Conservation (phyloP, 768 basidiomycete genomes). For the Albatrellus ellisii region DNA sequence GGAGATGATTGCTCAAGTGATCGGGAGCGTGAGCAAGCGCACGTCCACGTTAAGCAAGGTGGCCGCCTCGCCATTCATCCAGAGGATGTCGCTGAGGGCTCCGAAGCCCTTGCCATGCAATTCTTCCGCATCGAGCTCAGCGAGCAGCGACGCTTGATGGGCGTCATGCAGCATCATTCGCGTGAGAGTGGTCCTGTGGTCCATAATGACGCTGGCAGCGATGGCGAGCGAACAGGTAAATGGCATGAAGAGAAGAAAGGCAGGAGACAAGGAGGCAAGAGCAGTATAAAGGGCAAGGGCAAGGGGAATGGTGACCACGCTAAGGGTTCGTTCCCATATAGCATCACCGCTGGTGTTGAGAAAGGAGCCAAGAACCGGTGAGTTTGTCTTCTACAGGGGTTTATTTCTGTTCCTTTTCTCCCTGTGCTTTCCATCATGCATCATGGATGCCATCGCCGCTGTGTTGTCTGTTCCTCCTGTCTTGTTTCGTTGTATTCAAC, state of each 20-base stretch:
- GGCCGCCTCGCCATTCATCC: too few relatives aligned
- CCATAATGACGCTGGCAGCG: slow-evolving; percentile 3
- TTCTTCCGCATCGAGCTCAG: slow-evolving; percentile 88
- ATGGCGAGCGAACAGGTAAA: slow-evolving; percentile 1
- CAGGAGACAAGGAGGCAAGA: too few relatives aligned
- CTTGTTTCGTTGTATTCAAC: neutral
- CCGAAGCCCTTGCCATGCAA: slow-evolving; percentile 78
- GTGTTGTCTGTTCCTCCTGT: neutral
- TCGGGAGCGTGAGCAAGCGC: slow-evolving; percentile 13
- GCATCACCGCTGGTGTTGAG: slow-evolving; percentile 92
- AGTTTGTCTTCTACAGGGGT: too few relatives aligned
- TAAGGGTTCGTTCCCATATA: slow-evolving; percentile 53
- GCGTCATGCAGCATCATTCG: slow-evolving; percentile 85
- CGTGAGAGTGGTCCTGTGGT: slow-evolving; percentile 33
- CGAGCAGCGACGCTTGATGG: slow-evolving; percentile 80
- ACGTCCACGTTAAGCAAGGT: too few relatives aligned
- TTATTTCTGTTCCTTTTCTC: neutral
- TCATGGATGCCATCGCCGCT: neutral
- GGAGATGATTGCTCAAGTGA: slow-evolving; percentile 7
- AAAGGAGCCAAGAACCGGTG: slow-evolving; percentile 90
- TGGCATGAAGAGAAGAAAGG: slow-evolving; percentile 9
- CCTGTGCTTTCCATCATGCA: neutral
- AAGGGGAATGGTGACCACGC: slow-evolving; percentile 10
- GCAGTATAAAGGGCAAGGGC: slow-evolving; percentile 15
- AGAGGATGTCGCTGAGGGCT: slow-evolving; percentile 45